Evolutionary conservation across 257 asterid genomes (phyloP).

Genomic region (Perilla frutescens): DNA sequence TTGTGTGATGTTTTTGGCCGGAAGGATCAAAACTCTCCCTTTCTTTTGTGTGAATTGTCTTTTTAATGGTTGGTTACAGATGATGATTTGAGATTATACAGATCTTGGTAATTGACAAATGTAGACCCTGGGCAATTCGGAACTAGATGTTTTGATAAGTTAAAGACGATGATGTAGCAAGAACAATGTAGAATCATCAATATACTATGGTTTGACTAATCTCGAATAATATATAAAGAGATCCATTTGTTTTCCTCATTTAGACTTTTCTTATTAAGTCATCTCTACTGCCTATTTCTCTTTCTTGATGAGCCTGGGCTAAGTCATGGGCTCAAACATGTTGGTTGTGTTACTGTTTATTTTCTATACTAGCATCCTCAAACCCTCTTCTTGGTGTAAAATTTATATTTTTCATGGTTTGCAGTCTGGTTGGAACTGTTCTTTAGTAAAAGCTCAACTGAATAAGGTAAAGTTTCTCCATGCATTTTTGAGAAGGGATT

Average conservation of each 20-base stretch:
- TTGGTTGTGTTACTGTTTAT: not conserved
- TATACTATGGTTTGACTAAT: not conserved
- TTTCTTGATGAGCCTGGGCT: constrained; percentile 14
- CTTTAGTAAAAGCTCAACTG: constrained; percentile 60
- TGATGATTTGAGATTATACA: not conserved
- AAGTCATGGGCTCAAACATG: not conserved
- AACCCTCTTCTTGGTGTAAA: constrained; percentile 31
- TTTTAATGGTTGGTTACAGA: not conserved
- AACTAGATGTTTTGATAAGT: not conserved
- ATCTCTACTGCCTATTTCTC: constrained; percentile 12
- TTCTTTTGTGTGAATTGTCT: constrained; percentile 1
- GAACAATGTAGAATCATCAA: constrained; percentile 18
- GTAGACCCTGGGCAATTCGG: not conserved
- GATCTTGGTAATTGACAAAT: not conserved
- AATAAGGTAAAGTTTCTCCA: constrained; percentile 60
- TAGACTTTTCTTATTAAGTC: constrained; percentile 11
- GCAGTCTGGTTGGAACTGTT: constrained; percentile 56
- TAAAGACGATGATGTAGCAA: constrained; percentile 17
- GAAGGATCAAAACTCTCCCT: constrained; percentile 9
- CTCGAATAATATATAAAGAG: constrained; percentile 11
- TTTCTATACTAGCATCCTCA: not conserved
- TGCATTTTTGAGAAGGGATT: constrained; percentile 32
- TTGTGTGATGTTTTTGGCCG: constrained; percentile 3
- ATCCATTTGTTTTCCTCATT: constrained; percentile 6
- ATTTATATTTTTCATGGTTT: constrained; percentile 49